Conservation (phyloP, 306 rosid genomes). For the Delonix regia region DNA sequence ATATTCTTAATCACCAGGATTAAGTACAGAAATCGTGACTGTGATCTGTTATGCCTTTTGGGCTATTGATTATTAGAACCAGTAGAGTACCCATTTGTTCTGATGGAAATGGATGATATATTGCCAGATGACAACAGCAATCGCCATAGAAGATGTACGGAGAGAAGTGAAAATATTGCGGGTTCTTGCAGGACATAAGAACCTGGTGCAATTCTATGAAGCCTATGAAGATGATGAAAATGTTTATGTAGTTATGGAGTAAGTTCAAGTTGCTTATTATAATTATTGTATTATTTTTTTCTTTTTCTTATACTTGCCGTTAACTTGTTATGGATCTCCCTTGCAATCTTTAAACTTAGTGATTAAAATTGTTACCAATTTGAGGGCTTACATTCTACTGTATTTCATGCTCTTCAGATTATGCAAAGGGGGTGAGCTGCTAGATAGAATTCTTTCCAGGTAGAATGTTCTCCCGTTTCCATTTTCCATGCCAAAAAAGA, state of each 20-base stretch:
- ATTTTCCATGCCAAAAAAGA: slow-evolving; percentile 23
- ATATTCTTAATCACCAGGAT: slow-evolving; percentile 21
- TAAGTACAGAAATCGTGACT: slow-evolving; percentile 3
- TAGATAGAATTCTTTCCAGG: slow-evolving; percentile 92
- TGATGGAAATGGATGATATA: slow-evolving; percentile 33
- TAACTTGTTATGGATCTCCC: neutral
- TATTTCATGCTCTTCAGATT: slow-evolving; percentile 56
- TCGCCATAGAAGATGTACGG: slow-evolving; percentile 82
- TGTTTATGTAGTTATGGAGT: slow-evolving; percentile 89
- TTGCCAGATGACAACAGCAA: slow-evolving; percentile 86
- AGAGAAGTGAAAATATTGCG: slow-evolving; percentile 90
- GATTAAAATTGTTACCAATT: slow-evolving; percentile 5
- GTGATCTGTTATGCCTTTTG: slow-evolving; percentile 26
- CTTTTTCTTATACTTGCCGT: neutral
- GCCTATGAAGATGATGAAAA: slow-evolving; percentile 82
- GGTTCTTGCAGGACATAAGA: slow-evolving; percentile 76
- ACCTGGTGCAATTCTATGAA: slow-evolving; percentile 81
- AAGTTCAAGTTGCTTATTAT: slow-evolving; percentile 42
- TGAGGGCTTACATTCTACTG: slow-evolving; percentile 30
- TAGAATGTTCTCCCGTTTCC: slow-evolving; percentile 34
- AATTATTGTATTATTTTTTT: neutral
- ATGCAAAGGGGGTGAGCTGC: slow-evolving; percentile 88
- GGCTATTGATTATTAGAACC: slow-evolving; percentile 18
- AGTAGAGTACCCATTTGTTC: slow-evolving; percentile 33
- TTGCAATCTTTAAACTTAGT: slow-evolving; percentile 14